Evolutionary conservation across 179 eudicot species (phyloP), one percentile per base, ranked within the genome.

Genomic region (Drosera spatulata): DNA sequence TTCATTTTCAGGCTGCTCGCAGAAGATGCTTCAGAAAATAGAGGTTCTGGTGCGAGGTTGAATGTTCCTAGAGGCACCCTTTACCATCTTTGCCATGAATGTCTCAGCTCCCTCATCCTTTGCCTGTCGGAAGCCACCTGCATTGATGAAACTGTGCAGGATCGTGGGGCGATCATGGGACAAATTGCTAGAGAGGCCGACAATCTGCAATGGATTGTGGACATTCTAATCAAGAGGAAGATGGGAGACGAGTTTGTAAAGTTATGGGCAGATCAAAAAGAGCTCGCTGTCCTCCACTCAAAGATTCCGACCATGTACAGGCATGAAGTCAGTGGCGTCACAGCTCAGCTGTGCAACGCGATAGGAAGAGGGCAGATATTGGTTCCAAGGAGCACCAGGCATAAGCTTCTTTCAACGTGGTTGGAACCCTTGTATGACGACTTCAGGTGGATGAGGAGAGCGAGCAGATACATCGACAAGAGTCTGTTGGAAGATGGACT

Each of bases 131-230:
- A 83, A 62, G 94, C 91, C 39, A 71, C 96, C 2, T 72, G 80
- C 66, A 55, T 82, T 46, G 91, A 83, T 64, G 96, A 91, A 63
- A 76, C 50, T 56, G 77, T 58, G 63, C 80, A 69, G 52, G 95
- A 84, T 50, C 79, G 93, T 48, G 89, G 90, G 42, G 74, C 67
- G 63, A 56, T 88, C 52, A 88, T 91, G 95, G 77, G 77, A 0
- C 95, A 85, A 67, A 85, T 91, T 49, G 88, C 96, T 57, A 79
- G 95, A 59, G 98, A 85, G 75, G 96, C 98, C 48, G 98, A 88
- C 63, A 91, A 88, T 60, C 71, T 91, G 79, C 88, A 85, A 64
- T 91, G 98, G 98, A 72, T 91, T 33, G 89, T 84, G 2, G 96
- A 82, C 43, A 82, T 91, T 60, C 70, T 91, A 15, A 73, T 85